Evolutionary conservation across 257 asterid genomes (phyloP).

Genomic region (Nicotiana undulata): DNA sequence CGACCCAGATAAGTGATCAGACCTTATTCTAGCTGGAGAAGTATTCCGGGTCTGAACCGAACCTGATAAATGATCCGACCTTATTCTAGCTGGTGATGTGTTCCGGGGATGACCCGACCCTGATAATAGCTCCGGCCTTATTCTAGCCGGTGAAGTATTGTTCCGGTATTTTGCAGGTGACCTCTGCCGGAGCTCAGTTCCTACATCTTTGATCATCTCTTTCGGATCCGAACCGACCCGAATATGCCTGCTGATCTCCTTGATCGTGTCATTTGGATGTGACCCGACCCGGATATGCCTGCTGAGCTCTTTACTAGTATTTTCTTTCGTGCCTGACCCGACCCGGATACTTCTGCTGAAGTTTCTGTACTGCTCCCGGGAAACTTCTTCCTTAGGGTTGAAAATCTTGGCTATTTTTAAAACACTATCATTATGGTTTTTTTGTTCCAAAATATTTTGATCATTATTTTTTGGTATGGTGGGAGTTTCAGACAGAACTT

Average conservation of each 20-base stretch:
- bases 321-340: not conserved
- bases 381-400: not conserved
- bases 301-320: not conserved
- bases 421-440: not conserved
- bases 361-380: not conserved
- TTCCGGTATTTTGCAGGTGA: constrained; percentile 46
- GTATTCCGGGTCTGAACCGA: constrained; percentile 30
- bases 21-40: constrained; percentile 24
- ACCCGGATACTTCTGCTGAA: not conserved
- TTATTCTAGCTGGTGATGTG: constrained; percentile 33
- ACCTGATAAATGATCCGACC: constrained; percentile 39
- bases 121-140: not conserved
- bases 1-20: constrained; percentile 43
- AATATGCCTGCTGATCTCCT: not conserved
- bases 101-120: not conserved
- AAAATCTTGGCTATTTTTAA: not conserved
- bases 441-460: too few relatives aligned
- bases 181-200: constrained; percentile 29
- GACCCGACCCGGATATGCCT: not conserved
- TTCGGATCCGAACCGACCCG: not conserved
- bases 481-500: constrained; percentile 64
- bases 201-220: not conserved
- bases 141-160: constrained; percentile 23
- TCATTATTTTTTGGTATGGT: constrained; percentile 4
- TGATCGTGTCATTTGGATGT: constrained; percentile 12